A percentile compares a stretch with the other conserved stretches of the same genome.
These are phyloP conservation scores for Zea mays DNA, from an alignment of 176 grass and related monocot species.

Conservation along the genomic window Zm-B73-REFERENCE-NAM-5.0 NC_050096.1:162015501-162016000, in stretches of 20 bases:
- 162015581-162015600: conserved; percentile 11
- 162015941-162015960: neutral
- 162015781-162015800: too few relatives aligned
- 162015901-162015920: too few relatives aligned
- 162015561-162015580: neutral
- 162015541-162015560: conserved; percentile 14
- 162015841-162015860: too few relatives aligned
- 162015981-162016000: conserved; percentile 70
- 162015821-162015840: too few relatives aligned
- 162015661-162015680: neutral
- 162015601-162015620: neutral
- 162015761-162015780: neutral
- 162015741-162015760: conserved; percentile 7
- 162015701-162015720: neutral
- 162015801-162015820: too few relatives aligned
- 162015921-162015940: neutral
- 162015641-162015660: conserved; percentile 26
- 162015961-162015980: neutral
- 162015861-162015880: too few relatives aligned
- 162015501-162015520: conserved; percentile 18
- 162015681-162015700: neutral
- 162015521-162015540: neutral
- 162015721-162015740: neutral
- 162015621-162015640: conserved; percentile 8
- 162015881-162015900: too few relatives aligned